Evolutionary conservation across 108 stramenopile genomes (phyloP).

Genomic region (Fragilaria crotonensis): DNA sequence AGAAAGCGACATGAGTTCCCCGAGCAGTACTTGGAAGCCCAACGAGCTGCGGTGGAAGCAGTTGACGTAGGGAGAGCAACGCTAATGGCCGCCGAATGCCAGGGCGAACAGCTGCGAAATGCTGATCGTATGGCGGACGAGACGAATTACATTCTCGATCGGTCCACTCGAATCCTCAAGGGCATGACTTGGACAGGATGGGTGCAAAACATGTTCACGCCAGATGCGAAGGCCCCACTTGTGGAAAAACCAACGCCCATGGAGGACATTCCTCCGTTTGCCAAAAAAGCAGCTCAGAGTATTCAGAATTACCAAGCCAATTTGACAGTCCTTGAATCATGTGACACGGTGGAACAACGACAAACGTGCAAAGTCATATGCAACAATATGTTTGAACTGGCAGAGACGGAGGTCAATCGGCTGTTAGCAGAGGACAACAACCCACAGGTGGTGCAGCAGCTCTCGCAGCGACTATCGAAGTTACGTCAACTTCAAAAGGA

Average conservation of each 20-base stretch:
- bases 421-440: conserved; percentile 22
- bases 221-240: conserved; percentile 25
- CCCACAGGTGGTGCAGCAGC: neutral
- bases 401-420: conserved; percentile 12
- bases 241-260: neutral
- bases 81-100: conserved; percentile 25
- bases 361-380: conserved; percentile 39
- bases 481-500: conserved; percentile 1
- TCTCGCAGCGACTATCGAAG: neutral
- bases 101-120: conserved; percentile 42
- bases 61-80: conserved; percentile 39
- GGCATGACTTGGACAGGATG: conserved; percentile 66
- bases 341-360: conserved; percentile 45
- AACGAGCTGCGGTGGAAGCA: conserved; percentile 44
- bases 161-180: conserved; percentile 33
- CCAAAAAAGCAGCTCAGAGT: conserved; percentile 28
- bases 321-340: conserved; percentile 33
- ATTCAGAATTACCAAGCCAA: conserved; percentile 50
- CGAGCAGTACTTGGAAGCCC: conserved; percentile 39
- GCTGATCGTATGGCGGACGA: conserved; percentile 33
- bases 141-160: conserved; percentile 40
- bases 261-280: neutral
- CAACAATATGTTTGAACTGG: conserved; percentile 36
- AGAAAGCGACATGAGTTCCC: neutral
- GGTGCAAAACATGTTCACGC: conserved; percentile 46